Conservation (phyloP, 345 rosid genomes). For the Pistacia atlantica region DNA sequence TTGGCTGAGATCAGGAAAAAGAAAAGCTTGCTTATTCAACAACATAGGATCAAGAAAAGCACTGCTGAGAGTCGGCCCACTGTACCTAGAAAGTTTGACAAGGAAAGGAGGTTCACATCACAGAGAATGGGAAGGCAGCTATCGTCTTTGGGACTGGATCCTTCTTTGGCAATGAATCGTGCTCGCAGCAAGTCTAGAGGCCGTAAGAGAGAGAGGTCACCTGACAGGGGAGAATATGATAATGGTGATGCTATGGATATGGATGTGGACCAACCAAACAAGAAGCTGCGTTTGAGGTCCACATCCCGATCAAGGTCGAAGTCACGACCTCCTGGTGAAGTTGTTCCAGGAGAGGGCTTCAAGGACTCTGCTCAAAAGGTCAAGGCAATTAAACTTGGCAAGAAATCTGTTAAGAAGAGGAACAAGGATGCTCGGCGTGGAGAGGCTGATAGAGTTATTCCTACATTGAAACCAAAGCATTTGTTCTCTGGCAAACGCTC, state of each 20-base stretch:
- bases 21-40: constrained; percentile 62
- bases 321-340: constrained; percentile 75
- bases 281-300: constrained; percentile 60
- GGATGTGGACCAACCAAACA: constrained; percentile 59
- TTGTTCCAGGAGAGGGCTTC: constrained; percentile 87
- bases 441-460: constrained; percentile 78
- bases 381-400: constrained; percentile 45
- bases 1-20: constrained; percentile 70
- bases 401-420: constrained; percentile 67
- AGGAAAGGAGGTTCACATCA: constrained; percentile 60
- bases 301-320: constrained; percentile 52
- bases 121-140: constrained; percentile 81
- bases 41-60: constrained; percentile 82
- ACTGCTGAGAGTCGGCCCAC: constrained; percentile 74
- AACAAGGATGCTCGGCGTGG: constrained; percentile 86
- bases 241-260: constrained; percentile 56
- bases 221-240: constrained; percentile 35
- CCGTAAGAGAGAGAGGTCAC: constrained; percentile 78
- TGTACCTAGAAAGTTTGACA: constrained; percentile 82
- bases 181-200: constrained; percentile 76
- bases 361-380: constrained; percentile 74
- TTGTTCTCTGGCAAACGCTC: constrained; percentile 77
- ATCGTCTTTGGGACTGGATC: constrained; percentile 67
- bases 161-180: constrained; percentile 61
- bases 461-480: constrained; percentile 66